Evolutionary conservation across 208 protist genomes (phyloP).

Genomic region (Porcisia hertigi): DNA sequence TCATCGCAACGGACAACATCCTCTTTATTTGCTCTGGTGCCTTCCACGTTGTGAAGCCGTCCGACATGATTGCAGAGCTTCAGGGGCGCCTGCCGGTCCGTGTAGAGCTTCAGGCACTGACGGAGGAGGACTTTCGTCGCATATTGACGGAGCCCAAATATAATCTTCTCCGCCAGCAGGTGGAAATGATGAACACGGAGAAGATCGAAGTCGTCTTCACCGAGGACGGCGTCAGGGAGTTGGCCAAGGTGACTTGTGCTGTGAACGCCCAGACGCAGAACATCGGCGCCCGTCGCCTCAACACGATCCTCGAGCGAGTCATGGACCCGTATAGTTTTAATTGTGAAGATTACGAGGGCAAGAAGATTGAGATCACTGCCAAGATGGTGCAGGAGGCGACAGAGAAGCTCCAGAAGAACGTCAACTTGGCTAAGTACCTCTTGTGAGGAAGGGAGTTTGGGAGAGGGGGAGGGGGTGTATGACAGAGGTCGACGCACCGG

Average conservation of each 20-base stretch:
- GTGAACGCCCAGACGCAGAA: conserved; percentile 96
- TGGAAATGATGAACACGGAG: conserved; percentile 94
- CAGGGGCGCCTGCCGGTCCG: conserved; percentile 97
- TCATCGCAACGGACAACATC: conserved; percentile 97
- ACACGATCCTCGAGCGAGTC: conserved; percentile 96
- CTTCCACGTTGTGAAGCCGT: conserved; percentile 94
- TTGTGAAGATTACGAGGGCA: conserved; percentile 79
- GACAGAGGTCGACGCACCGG: background rate
- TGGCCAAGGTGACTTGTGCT: conserved; percentile 90
- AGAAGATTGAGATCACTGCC: conserved; percentile 74
- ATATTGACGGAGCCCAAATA: conserved; percentile 97
- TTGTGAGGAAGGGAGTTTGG: conserved; percentile 36
- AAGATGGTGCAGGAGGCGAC: conserved; percentile 71
- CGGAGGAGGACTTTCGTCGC: conserved; percentile 93
- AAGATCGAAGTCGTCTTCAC: conserved; percentile 94
- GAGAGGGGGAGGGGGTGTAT: too few species aligned
- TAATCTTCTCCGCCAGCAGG: conserved; percentile 94
- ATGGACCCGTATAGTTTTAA: conserved; percentile 95
- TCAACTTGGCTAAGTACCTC: conserved; percentile 91
- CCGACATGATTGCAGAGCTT: conserved; percentile 95
- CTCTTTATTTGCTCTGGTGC: conserved; percentile 98
- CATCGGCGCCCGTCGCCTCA: conserved; percentile 96
- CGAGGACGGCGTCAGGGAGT: conserved; percentile 88
- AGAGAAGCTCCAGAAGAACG: conserved; percentile 84
- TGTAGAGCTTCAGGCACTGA: conserved; percentile 97